phyloP scores from a whole-genome alignment of 192 early-diverging fungal species.

The Podila minutissima region DNA sequence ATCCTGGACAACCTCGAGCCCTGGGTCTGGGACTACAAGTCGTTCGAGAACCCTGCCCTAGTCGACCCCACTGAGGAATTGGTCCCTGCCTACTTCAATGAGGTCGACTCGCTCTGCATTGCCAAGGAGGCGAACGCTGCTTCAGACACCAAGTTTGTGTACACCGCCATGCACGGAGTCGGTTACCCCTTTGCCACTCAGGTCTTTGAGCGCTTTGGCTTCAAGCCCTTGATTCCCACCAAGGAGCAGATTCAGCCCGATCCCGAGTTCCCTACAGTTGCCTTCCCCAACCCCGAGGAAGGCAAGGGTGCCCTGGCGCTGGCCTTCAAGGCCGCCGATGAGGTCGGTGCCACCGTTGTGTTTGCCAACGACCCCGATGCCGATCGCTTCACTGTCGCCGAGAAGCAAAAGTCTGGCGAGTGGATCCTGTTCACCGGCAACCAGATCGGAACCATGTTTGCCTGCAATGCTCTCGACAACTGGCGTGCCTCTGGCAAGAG shows the following conservation, averaged over 20 bases:
- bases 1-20: conserved; percentile 76
- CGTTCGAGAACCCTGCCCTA: conserved; percentile 66
- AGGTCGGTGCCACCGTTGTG: conserved; percentile 65
- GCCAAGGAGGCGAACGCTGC: conserved; percentile 57
- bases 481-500: conserved; percentile 58
- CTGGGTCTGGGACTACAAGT: conserved; percentile 73
- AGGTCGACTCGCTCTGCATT: conserved; percentile 57
- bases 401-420: conserved; percentile 71
- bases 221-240: conserved; percentile 72
- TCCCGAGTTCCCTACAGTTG: conserved; percentile 92
- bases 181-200: conserved; percentile 79
- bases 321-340: conserved; percentile 76
- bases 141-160: conserved; percentile 74
- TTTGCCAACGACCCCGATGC: conserved; percentile 97
- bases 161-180: conserved; percentile 97
- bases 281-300: conserved; percentile 90
- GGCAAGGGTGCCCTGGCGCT: conserved; percentile 77
- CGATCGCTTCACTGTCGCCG: conserved; percentile 91
- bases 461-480: conserved; percentile 68
- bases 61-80: conserved; percentile 68
- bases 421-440: conserved; percentile 92
- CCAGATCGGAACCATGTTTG: conserved; percentile 88
- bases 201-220: conserved; percentile 73
- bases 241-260: conserved; percentile 81
- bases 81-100: conserved; percentile 77